Evolutionary conservation across 2,329 filamentous ascomycete genomes (phyloP).

Genomic region (Aplosporella prunicola): DNA sequence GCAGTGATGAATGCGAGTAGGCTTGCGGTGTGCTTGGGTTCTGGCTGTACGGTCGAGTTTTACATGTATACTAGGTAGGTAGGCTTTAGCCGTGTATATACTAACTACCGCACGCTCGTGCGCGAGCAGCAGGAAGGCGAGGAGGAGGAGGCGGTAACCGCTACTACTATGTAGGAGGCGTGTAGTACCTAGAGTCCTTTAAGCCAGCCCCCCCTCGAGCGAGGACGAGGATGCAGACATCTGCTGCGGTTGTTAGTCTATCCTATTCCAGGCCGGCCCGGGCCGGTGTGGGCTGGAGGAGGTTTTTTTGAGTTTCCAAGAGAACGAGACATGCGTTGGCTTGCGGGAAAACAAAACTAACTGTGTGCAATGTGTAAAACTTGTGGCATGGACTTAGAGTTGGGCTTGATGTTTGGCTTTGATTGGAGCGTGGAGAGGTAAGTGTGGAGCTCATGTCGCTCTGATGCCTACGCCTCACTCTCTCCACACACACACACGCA

Average conservation of each 20-base stretch:
- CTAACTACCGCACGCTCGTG: no score
- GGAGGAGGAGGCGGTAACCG: not conserved
- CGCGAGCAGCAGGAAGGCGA: not conserved
- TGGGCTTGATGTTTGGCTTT: not conserved
- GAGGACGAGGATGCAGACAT: not conserved
- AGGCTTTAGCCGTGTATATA: no score
- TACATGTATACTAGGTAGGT: no score
- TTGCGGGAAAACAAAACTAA: not conserved
- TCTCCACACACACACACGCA: not conserved
- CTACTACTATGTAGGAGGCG: not conserved
- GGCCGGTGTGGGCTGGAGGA: no score
- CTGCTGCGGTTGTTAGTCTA: no score
- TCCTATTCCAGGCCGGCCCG: no score
- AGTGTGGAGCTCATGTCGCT: not conserved
- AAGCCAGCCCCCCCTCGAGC: not conserved
- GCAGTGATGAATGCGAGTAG: no score
- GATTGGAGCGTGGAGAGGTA: not conserved
- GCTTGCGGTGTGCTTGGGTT: no score
- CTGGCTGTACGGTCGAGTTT: no score
- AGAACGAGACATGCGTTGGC: not conserved
- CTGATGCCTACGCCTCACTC: not conserved
- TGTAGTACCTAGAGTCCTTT: no score
- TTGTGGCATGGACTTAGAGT: not conserved
- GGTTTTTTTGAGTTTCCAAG: no score
- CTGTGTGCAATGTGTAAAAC: not conserved